These are phyloP conservation scores for Aspergillus persii DNA, from an alignment of 2,329 filamentous ascomycete species.

Conservation along the genomic window DNA sequence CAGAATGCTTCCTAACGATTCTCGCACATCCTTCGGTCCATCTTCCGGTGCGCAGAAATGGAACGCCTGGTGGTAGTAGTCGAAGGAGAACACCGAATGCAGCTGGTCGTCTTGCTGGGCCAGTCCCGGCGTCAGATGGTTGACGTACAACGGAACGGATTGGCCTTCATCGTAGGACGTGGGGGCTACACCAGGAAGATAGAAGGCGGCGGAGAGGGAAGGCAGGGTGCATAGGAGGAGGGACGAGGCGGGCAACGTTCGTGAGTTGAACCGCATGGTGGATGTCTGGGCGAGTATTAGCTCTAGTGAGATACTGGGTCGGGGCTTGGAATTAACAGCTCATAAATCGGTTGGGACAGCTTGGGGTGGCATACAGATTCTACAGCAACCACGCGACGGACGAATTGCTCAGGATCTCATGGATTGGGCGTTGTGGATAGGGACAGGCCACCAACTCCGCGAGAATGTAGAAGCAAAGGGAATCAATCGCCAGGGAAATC, in stretches of 20 bases:
- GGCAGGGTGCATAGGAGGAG: constrained; percentile 30
- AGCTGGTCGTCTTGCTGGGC: constrained; percentile 74
- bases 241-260: constrained; percentile 27
- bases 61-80: constrained; percentile 89
- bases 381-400: constrained; percentile 17
- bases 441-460: neutral
- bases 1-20: constrained; percentile 91
- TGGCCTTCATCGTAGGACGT: constrained; percentile 83
- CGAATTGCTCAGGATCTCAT: constrained; percentile 12
- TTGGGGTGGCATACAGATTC: constrained; percentile 17
- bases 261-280: constrained; percentile 38
- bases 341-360: neutral
- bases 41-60: constrained; percentile 80
- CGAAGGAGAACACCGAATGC: constrained; percentile 90
- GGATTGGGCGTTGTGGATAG: neutral
- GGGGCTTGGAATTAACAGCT: constrained; percentile 9
- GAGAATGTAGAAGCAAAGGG: neutral
- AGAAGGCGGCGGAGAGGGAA: constrained; percentile 67
- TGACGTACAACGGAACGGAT: constrained; percentile 83
- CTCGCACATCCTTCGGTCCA: constrained; percentile 75
- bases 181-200: constrained; percentile 92
- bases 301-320: constrained; percentile 11
- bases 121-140: constrained; percentile 83
- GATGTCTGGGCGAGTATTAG: constrained; percentile 18
- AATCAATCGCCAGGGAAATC: neutral